Conservation (phyloP, 2,329 filamentous ascomycete species). For the Zasmidium citrigriseum region DNA sequence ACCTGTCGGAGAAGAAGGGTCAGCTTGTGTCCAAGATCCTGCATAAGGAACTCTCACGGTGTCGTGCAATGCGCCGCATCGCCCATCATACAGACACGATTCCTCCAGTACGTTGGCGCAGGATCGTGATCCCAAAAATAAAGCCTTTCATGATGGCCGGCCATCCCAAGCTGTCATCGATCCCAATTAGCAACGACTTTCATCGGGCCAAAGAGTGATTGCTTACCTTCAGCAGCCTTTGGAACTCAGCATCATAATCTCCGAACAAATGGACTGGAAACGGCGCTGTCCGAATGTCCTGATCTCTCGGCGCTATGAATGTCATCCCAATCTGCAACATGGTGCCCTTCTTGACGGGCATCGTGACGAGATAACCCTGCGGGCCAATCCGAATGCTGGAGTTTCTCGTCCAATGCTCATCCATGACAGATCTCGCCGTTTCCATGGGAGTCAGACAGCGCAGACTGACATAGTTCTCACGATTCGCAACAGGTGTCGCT, state of each 20-base stretch:
- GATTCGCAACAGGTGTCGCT: neutral
- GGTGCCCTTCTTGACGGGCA: neutral
- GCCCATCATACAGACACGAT: conserved; percentile 8
- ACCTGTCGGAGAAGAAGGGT: neutral
- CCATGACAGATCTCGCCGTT: neutral
- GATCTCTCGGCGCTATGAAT: neutral
- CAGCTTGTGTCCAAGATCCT: neutral
- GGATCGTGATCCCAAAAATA: conserved; percentile 5
- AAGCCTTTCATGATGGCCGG: neutral
- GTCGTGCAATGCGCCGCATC: conserved; percentile 7
- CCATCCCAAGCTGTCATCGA: neutral
- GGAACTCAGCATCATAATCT: neutral
- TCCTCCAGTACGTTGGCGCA: neutral
- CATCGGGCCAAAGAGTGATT: neutral
- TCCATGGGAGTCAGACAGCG: neutral
- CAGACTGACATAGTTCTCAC: neutral
- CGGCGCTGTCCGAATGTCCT: neutral
- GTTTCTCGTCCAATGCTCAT: neutral
- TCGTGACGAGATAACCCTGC: neutral
- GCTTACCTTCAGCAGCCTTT: neutral
- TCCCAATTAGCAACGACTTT: neutral
- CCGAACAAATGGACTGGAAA: neutral
- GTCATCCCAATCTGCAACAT: neutral
- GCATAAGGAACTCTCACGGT: neutral
- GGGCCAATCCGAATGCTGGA: neutral